These are phyloP conservation scores for Dactylellina sp. DNA, from an alignment of 2,329 filamentous ascomycete species.

Conservation along the genomic window DNA sequence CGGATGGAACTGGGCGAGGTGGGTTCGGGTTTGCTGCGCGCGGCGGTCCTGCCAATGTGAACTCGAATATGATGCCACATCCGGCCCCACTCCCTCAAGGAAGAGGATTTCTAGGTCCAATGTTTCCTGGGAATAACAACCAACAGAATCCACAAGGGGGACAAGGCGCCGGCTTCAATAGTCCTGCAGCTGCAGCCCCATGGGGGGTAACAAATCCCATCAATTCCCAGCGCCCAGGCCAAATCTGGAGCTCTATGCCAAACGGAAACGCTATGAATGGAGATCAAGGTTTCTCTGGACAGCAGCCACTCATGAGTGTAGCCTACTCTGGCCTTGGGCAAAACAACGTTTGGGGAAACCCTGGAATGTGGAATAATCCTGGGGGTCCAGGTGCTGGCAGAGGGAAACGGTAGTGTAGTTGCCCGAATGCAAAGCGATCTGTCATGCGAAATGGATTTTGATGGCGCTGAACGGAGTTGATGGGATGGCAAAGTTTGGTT, in stretches of 20 bases:
- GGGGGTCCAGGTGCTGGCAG: constrained; percentile 36
- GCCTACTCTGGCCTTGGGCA: constrained; percentile 46
- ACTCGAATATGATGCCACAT: constrained; percentile 24
- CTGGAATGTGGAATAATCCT: constrained; percentile 34
- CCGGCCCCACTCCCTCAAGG: constrained; percentile 29
- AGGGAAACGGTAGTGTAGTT: constrained; percentile 36
- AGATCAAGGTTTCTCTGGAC: constrained; percentile 31
- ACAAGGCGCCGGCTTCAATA: constrained; percentile 46
- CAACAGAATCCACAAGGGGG: constrained; percentile 31
- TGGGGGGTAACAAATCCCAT: constrained; percentile 52
- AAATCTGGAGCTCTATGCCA: constrained; percentile 41
- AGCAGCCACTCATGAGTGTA: constrained; percentile 39
- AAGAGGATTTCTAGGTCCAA: constrained; percentile 32
- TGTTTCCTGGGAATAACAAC: constrained; percentile 38
- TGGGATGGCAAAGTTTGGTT: constrained; percentile 29
- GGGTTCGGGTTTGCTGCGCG: constrained; percentile 47
- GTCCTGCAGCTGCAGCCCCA: constrained; percentile 48
- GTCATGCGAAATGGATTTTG: constrained; percentile 37
- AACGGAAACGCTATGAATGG: constrained; percentile 43
- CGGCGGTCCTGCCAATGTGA: constrained; percentile 17
- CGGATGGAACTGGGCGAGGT: constrained; percentile 47
- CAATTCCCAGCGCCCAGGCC: constrained; percentile 31
- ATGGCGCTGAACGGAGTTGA: constrained; percentile 48
- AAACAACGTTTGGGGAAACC: constrained; percentile 53
- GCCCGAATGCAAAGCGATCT: constrained; percentile 16